Evolutionary conservation across 176 grass and related monocot species (phyloP), one percentile per base, ranked within the genome.

Genomic region (Carex kokanica): DNA sequence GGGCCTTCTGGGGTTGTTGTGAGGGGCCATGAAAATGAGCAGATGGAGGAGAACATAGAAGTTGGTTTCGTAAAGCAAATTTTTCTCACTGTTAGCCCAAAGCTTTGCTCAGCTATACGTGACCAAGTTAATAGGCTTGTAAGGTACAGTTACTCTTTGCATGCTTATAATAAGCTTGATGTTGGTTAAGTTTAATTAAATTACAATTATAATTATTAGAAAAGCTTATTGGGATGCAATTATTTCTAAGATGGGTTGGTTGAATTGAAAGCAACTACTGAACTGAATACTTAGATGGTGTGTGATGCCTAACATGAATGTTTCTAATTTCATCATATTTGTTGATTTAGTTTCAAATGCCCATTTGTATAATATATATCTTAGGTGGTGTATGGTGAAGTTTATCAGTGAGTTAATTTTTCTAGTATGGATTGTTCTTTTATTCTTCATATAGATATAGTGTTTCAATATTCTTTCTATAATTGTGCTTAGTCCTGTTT

Each of bases 21-120:
- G 5, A 56, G 18, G 32, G 43, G 10, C 80, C 29, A 11, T 53
- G 20, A 74, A 52, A 1, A 16, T 17, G 43, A 47, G 36, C 41
- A 89, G 27, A 74, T 88, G 6, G 34, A 67, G 34, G 8, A 7
- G 40, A 68, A 18, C 10, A n/a, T 9, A 5, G 1, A 64, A 81
- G 81, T 61, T 43, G 64, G 29, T 79, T 84, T 88, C 78, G 15
- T 94, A 1, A 94, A 86, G 80, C 94, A 97, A 89, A 73, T 97
- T 74, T 94, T 97, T 92, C 83, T 97, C 63, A 97, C 94, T 64
- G 94, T 97, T 53, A 94, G 92, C 78, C 83, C 94, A 13, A 94
- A 94, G 69, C 80, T 97, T 15, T 97, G 94, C 71, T 97, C 88
- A 66, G 94, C 90, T 32, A 90, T 94, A 88, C 92, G 85, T 54